Base-by-base conservation (phyloP, 371 early-diverging fungal species). In the Entomophthora muscae region DNA sequence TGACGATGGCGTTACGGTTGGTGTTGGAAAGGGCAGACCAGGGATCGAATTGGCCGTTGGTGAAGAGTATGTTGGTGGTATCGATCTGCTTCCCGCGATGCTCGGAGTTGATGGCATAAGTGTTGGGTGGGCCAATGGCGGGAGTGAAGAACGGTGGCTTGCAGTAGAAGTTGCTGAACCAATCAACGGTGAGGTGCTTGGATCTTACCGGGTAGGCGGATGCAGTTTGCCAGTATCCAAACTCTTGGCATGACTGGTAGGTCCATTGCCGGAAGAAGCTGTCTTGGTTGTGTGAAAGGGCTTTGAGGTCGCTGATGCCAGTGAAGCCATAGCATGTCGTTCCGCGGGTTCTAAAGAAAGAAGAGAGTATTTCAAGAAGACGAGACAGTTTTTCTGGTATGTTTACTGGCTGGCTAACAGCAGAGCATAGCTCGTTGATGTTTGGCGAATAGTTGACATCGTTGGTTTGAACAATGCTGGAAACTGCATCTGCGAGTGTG, bases 171-270 rank as follows among this genome's bases (percentile, higher is more conserved):
- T 63, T 53, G 24, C 52, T 53, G 54, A 63, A 63, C 63, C 63
- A 63, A 30, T 63, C 54, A 10, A 63, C 53, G n/a, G 63, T 63
- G 1, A 63, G 26, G 27, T 24, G 79, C 66, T 51, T 74, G 71
- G 53, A 74, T 71, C 23, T 5, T 5, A 17, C 17, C 10, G 31
- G 30, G 42, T 63, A 61, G 13, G 70, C 71, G 1, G 79, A 71
- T 3, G 74, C 78, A 2, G 75, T 75, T 70, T 82, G 82, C 76
- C 79, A 80, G 67, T 78, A 85, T 7, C 80, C 85, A 58, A 80
- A 87, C 68, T 87, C 79, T 28, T 76, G 82, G 67, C 88, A 87
- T 0, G 74, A 72, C 64, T 86, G 85, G 71, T 76, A 83, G 26
- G 72, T 67, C 85, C 85, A 86, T 32, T 76, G 73, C 30, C 79